A percentile compares a stretch with the other conserved stretches of the same genome.
Conservation (phyloP, 352 stramenopile species). For the Phytophthora palmivora region DNA sequence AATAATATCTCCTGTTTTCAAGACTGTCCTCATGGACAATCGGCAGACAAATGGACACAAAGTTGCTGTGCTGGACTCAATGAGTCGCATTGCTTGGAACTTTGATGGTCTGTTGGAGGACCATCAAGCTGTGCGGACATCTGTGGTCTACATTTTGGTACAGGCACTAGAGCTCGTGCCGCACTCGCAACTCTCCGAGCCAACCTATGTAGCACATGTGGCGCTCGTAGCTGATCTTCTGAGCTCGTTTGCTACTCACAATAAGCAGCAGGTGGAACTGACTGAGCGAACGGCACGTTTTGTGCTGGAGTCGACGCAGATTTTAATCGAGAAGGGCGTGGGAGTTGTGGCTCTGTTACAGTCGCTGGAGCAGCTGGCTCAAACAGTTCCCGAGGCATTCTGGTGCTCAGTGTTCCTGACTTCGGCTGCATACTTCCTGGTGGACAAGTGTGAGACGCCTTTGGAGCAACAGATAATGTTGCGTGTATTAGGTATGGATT, state of each 20-base stretch:
- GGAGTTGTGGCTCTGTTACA: conserved; percentile 57
- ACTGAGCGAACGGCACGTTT: conserved; percentile 18
- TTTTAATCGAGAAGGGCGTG: conserved; percentile 39
- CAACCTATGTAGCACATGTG: conserved; percentile 47
- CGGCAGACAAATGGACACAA: conserved; percentile 33
- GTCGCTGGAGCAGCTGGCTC: conserved; percentile 44
- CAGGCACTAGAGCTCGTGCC: conserved; percentile 47
- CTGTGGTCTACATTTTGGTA: conserved; percentile 34
- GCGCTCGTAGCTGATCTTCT: conserved; percentile 52
- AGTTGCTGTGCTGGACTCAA: conserved; percentile 41
- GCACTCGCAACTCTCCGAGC: conserved; percentile 19
- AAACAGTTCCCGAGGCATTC: conserved; percentile 29
- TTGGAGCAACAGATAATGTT: conserved; percentile 59
- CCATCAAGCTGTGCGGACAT: conserved; percentile 2
- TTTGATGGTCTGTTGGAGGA: conserved; percentile 19
- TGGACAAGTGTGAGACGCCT: conserved; percentile 27
- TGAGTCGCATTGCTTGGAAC: conserved; percentile 57
- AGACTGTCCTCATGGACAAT: conserved; percentile 42
- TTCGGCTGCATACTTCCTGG: conserved; percentile 48
- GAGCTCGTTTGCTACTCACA: conserved; percentile 11
- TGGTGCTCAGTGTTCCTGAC: conserved; percentile 50
- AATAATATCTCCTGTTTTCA: conserved; percentile 40
- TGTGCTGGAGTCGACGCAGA: conserved; percentile 30
- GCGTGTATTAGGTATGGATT: conserved; percentile 39
- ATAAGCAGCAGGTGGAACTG: conserved; percentile 17